Conservation (phyloP, 495 filamentous ascomycete species). For the Ramalina intermedia region DNA sequence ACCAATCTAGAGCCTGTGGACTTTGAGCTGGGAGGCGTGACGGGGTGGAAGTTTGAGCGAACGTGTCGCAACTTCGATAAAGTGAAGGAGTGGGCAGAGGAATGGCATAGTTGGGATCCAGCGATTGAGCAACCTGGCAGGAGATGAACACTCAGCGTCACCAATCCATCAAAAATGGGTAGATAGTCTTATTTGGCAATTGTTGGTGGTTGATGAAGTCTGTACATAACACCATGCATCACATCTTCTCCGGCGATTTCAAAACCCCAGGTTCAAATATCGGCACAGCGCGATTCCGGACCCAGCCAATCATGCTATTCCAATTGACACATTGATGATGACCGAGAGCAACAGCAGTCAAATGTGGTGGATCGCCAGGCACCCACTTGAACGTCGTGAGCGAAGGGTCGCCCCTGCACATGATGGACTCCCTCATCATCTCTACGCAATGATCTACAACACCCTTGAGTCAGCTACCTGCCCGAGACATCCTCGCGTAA, state of each 20-base stretch:
- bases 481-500: too few species aligned
- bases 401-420: slow-evolving; percentile 4
- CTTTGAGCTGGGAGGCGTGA: slow-evolving; percentile 4
- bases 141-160: too few species aligned
- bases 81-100: slow-evolving; percentile 5
- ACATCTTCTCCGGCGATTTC: neutral
- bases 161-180: too few species aligned
- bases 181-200: too few species aligned
- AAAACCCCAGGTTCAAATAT: neutral
- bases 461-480: too few species aligned
- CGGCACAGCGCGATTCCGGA: neutral
- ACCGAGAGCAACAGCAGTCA: neutral
- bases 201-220: too few species aligned
- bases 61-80: slow-evolving; percentile 6
- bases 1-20: slow-evolving; percentile 14
- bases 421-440: slow-evolving; percentile 8
- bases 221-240: too few species aligned
- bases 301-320: neutral
- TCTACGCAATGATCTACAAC: slow-evolving; percentile 8
- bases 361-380: neutral
- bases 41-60: slow-evolving; percentile 9
- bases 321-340: neutral
- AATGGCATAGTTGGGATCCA: neutral
- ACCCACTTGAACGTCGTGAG: slow-evolving; percentile 6
- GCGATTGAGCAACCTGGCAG: neutral